A percentile compares a stretch with the other conserved stretches of the same genome.
Evolutionary conservation across 352 stramenopile species (phyloP).

Genomic region (Phytophthora pseudosyringae): DNA sequence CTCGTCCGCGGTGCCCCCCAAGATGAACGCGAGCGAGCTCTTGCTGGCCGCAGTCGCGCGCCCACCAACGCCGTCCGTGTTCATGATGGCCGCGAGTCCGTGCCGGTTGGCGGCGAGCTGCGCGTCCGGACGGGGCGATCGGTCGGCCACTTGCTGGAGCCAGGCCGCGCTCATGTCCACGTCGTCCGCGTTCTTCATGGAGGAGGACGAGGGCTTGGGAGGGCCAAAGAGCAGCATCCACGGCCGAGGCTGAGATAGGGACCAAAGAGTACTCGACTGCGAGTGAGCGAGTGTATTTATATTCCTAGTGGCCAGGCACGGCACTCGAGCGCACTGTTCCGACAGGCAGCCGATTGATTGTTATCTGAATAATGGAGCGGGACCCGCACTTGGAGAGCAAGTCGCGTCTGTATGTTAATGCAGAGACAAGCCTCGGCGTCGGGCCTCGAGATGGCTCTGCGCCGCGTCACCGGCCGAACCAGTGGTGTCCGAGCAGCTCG

Average conservation of each 20-base stretch:
- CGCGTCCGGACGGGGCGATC: slow-evolving; percentile 10
- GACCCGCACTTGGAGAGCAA: slow-evolving; percentile 24
- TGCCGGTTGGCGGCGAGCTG: slow-evolving; percentile 29
- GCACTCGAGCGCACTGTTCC: slow-evolving; percentile 6
- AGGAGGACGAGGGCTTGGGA: slow-evolving; percentile 24
- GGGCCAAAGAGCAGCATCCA: slow-evolving; percentile 38
- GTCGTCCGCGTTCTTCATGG: slow-evolving; percentile 42
- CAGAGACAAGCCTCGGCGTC: slow-evolving; percentile 29
- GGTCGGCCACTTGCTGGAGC: slow-evolving; percentile 19
- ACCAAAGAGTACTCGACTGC: slow-evolving; percentile 28
- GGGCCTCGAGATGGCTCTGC: slow-evolving; percentile 20
- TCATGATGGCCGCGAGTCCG: slow-evolving; percentile 39
- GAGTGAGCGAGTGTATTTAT: slow-evolving; percentile 27
- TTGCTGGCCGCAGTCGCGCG: slow-evolving; percentile 34
- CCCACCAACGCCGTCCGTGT: slow-evolving; percentile 23
- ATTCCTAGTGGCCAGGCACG: slow-evolving; percentile 11
- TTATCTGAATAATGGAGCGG: slow-evolving; percentile 36
- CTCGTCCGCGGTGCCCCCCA: slow-evolving; percentile 41
- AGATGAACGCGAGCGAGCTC: slow-evolving; percentile 54
- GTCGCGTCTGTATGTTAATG: slow-evolving; percentile 21
- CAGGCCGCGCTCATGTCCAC: slow-evolving; percentile 33
- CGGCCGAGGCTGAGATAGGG: slow-evolving; percentile 35
- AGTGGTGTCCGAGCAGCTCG: slow-evolving; percentile 18
- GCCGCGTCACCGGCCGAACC: slow-evolving; percentile 14
- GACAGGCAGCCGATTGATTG: slow-evolving; percentile 19